Conservation (phyloP, 208 protist species). For the Leishmania guyanensis region DNA sequence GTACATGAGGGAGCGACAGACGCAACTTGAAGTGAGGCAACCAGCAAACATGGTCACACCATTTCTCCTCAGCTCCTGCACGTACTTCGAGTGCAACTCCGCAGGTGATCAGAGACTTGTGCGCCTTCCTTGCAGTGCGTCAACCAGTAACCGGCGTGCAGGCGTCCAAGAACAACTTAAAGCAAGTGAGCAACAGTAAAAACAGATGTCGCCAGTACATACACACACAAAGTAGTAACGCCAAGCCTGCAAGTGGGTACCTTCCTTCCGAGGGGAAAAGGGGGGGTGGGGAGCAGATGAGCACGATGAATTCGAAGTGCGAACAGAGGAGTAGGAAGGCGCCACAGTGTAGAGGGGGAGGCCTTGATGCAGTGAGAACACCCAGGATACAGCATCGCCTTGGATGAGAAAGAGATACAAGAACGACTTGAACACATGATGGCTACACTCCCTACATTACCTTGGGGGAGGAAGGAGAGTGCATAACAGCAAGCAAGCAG, state of each 20-base stretch:
- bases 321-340: too few relatives aligned
- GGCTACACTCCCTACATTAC: background rate
- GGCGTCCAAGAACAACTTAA: background rate
- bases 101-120: background rate
- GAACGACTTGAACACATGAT: background rate
- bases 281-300: background rate
- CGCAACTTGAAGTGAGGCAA: background rate
- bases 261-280: background rate
- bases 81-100: background rate
- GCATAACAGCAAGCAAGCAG: background rate
- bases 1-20: background rate
- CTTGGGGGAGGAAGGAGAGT: background rate
- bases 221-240: background rate
- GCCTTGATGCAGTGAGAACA: background rate
- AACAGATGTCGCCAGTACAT: background rate
- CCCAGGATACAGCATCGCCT: background rate
- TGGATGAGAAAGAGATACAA: background rate
- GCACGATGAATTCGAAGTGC: background rate
- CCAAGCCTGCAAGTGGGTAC: background rate
- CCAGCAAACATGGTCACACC: background rate
- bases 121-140: background rate
- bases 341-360: background rate
- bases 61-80: background rate
- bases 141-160: background rate
- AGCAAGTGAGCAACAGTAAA: background rate